phyloP scores from a whole-genome alignment of 1,139 yeast species.

The Taphrina pruni region DNA sequence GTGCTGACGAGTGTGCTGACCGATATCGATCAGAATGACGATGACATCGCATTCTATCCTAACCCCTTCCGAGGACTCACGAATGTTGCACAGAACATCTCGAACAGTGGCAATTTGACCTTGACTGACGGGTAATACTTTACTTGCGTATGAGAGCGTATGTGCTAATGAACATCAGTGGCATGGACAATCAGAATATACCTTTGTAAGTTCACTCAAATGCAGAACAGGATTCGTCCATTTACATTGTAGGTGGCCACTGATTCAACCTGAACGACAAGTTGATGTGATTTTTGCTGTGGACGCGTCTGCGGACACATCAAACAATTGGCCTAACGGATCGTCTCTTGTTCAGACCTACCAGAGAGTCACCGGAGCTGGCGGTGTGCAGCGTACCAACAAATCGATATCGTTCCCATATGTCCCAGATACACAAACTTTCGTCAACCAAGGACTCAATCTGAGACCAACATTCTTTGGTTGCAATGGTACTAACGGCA shows the following conservation, averaged over 20 bases:
- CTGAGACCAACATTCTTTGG: constrained; percentile 83
- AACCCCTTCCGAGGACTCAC: constrained; percentile 68
- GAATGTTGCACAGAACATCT: constrained; percentile 24
- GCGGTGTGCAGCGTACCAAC: constrained; percentile 68
- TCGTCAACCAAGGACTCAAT: constrained; percentile 57
- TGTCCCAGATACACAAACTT: constrained; percentile 77
- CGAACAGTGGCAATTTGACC: constrained; percentile 34
- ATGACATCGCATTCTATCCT: constrained; percentile 78
- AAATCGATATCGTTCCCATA: constrained; percentile 75
- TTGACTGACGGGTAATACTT: constrained; percentile 34
- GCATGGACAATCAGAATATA: constrained; percentile 79
- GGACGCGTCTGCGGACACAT: constrained; percentile 85
- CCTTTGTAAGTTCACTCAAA: constrained; percentile 60
- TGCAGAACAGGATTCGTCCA: constrained; percentile 69
- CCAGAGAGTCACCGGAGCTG: constrained; percentile 61
- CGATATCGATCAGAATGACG: constrained; percentile 50
- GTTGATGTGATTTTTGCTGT: constrained; percentile 81
- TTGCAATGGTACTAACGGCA: constrained; percentile 67
- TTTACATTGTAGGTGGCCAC: constrained; percentile 55
- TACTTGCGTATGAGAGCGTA: constrained; percentile 68
- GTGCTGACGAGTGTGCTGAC: constrained; percentile 51
- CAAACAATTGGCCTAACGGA: constrained; percentile 74
- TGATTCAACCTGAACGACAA: constrained; percentile 71
- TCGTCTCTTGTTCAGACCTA: constrained; percentile 66
- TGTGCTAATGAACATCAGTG: constrained; percentile 51